Evolutionary conservation across 805 yeast species (phyloP), one percentile per base, ranked within the genome.

Genomic region (Saitoella complicata): DNA sequence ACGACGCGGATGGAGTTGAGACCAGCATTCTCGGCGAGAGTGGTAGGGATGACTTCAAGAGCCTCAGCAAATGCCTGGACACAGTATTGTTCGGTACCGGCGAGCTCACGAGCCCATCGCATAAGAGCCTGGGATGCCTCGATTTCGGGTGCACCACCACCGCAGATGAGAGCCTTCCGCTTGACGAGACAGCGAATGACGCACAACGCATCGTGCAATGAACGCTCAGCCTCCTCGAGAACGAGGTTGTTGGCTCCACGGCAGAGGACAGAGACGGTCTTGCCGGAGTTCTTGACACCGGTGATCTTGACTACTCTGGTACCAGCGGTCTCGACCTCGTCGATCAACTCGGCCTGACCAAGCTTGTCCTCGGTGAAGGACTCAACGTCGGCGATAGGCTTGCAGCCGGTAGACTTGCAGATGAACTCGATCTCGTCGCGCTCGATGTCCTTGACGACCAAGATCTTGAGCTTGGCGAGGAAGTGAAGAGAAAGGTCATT

Each of bases 71-170:
- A 86, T 64, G 87, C 95, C 58, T 77, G 79, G 76, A 83, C 87
- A 54, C 93, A 87, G 51, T 84, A 75, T 45, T 88, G 87, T 62
- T 86, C 94, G 7, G 84, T 82, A 42, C 96, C 96, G 12, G 82
- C 73, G 52, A 80, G 68, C 44, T 73, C 66, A 51, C 76, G 71
- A 32, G 93, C 71, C 61, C 85, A 94, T 53, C 75, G 76, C 53
- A 73, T 67, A 52, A 86, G 65, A 9, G 73, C 73, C 51, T 88
- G 75, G 7, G 95, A 76, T 6, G 84, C 78, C 67, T 87, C 95
- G 52, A 86, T 76, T 65, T 86, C 96, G 40, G 97, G 94, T 5
- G 98, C 97, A 56, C 97, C 98, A 51, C 98, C 99, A 55, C 99
- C 99, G 9, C 97, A 95, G 65, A 91, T 86, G 58, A 82, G 68